phyloP scores from a whole-genome alignment of 2,329 filamentous ascomycete genomes.

The Mariannaea elegans region DNA sequence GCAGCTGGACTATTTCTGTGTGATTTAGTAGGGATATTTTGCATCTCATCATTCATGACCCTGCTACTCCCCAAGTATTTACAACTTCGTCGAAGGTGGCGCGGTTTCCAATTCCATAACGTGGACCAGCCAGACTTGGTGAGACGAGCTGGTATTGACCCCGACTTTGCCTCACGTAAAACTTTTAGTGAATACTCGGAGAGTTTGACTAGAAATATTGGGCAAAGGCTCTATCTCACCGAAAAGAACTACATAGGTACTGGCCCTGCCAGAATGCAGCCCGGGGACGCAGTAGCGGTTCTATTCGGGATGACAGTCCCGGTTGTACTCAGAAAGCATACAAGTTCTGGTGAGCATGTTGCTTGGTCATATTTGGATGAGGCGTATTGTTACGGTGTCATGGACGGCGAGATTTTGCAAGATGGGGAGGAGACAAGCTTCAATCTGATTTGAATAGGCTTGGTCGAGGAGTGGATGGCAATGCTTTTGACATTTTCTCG shows the following conservation, averaged over 20 bases:
- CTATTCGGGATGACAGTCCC: slow-evolving; percentile 42
- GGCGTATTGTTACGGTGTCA: slow-evolving; percentile 46
- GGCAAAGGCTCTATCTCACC: slow-evolving; percentile 41
- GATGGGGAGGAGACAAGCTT: neutral
- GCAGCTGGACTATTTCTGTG: slow-evolving; percentile 4
- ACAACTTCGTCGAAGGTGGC: neutral
- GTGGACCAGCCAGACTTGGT: neutral
- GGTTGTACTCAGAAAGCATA: slow-evolving; percentile 34
- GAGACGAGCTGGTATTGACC: slow-evolving; percentile 25
- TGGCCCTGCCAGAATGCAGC: slow-evolving; percentile 33
- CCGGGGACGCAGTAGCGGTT: slow-evolving; percentile 41
- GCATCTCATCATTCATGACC: slow-evolving; percentile 19
- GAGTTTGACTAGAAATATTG: slow-evolving; percentile 30
- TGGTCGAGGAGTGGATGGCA: too few species aligned
- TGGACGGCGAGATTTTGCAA: slow-evolving; percentile 44
- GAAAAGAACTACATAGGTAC: slow-evolving; percentile 41
- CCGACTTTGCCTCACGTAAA: neutral
- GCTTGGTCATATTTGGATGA: slow-evolving; percentile 43
- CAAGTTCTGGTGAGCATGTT: neutral
- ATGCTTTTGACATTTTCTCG: neutral
- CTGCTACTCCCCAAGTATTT: neutral
- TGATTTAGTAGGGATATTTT: slow-evolving; percentile 2
- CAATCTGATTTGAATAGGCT: slow-evolving; percentile 6
- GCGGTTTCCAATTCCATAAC: neutral
- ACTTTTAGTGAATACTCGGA: slow-evolving; percentile 23